These are phyloP conservation scores for Diaporthe amygdali DNA, from an alignment of 2,329 filamentous ascomycete species.

Conservation along the genomic window DNA sequence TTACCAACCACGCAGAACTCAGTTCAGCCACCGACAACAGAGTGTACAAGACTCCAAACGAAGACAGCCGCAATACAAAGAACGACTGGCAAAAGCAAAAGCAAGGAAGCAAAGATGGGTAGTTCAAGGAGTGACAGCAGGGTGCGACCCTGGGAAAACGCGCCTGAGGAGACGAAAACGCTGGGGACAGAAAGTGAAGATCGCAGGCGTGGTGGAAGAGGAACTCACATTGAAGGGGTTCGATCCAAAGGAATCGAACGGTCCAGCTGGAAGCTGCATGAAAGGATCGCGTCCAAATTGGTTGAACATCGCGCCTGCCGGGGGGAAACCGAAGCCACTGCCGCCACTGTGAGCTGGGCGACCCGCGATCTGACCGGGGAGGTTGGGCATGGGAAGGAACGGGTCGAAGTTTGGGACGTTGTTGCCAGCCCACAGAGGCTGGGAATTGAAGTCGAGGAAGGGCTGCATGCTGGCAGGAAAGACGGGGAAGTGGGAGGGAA, in stretches of 20 bases:
- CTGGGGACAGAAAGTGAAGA: background rate
- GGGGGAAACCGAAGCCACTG: background rate
- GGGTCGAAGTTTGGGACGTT: background rate
- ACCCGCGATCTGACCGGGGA: background rate
- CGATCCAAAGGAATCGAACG: background rate
- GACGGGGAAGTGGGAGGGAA: background rate
- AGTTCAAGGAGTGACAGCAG: conserved; percentile 34
- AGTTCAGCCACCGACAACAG: background rate
- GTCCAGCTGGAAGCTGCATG: background rate
- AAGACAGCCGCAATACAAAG: background rate
- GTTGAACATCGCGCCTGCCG: background rate
- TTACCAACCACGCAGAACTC: background rate
- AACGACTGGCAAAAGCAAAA: background rate
- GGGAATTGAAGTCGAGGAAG: background rate
- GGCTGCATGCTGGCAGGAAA: background rate
- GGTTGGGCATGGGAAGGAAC: background rate
- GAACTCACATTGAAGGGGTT: background rate
- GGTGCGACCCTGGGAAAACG: conserved; percentile 32
- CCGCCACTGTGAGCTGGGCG: background rate
- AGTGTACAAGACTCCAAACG: background rate
- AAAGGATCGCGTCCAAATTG: background rate
- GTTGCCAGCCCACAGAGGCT: background rate
- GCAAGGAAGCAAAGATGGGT: conserved; percentile 25
- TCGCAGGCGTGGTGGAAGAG: background rate
- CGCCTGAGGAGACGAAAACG: background rate